Evolutionary conservation across 1,139 yeast species (phyloP).

Genomic region (Geotrichum histeridarum): DNA sequence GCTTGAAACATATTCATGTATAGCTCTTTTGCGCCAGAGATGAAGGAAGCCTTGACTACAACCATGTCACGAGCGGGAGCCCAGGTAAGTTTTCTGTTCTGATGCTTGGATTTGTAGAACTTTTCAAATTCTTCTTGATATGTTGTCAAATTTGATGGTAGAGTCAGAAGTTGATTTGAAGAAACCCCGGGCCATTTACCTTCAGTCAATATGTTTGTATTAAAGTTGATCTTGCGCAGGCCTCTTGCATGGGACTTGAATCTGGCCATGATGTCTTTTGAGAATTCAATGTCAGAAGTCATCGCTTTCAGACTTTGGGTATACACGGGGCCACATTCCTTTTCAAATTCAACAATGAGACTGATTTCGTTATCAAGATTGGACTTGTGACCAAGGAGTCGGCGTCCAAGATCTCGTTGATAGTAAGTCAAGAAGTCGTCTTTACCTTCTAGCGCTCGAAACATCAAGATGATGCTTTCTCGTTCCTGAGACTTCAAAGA

Average conservation of each 20-base stretch:
- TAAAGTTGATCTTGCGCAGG: not conserved
- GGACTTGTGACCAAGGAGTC: not conserved
- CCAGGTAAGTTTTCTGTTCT: conserved; percentile 32
- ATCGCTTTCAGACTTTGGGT: not conserved
- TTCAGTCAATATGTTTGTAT: not conserved
- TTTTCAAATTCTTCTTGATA: not conserved
- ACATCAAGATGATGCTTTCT: not conserved
- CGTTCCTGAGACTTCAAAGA: not conserved
- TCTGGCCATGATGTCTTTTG: not conserved
- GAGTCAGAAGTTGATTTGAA: not conserved
- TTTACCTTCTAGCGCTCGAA: conserved; percentile 1
- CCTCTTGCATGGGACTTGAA: not conserved
- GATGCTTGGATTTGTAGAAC: not conserved
- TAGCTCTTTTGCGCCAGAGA: conserved; percentile 34
- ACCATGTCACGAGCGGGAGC: conserved; percentile 34
- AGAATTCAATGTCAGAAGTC: not conserved
- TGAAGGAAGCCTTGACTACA: conserved; percentile 32
- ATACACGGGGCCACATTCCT: not conserved
- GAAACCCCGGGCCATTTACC: conserved; percentile 1
- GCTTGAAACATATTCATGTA: conserved; percentile 34
- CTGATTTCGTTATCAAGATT: not conserved
- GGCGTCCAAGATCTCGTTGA: conserved; percentile 1
- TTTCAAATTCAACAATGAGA: not conserved
- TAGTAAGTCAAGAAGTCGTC: not conserved
- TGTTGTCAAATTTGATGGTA: not conserved